phyloP scores from a whole-genome alignment of 2,329 filamentous ascomycete species.

The Tolypocladium ophioglossoides region DNA sequence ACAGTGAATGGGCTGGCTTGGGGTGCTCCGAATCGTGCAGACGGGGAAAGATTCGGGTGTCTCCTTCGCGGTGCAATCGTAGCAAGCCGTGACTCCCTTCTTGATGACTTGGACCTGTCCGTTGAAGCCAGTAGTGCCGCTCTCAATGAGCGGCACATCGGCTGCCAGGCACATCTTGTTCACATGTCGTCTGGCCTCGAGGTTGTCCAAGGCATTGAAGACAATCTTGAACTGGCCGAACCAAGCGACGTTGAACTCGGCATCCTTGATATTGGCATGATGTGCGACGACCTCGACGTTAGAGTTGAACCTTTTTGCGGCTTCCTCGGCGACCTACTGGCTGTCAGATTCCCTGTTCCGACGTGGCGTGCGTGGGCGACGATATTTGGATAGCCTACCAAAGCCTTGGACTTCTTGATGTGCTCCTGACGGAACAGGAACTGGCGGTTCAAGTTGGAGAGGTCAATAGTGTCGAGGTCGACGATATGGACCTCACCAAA shows the following conservation, averaged over 20 bases:
- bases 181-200: slow-evolving; percentile 87
- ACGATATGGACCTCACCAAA: slow-evolving; percentile 92
- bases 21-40: slow-evolving; percentile 93
- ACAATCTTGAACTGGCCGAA: slow-evolving; percentile 75
- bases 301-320: slow-evolving; percentile 82
- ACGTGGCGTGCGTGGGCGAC: not conserved
- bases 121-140: slow-evolving; percentile 94
- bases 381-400: slow-evolving; percentile 45
- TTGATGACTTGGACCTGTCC: slow-evolving; percentile 96
- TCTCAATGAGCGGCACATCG: slow-evolving; percentile 84
- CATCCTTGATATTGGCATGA: slow-evolving; percentile 91
- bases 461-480: slow-evolving; percentile 95
- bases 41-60: slow-evolving; percentile 89
- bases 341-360: slow-evolving; percentile 7
- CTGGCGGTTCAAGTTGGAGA: slow-evolving; percentile 95
- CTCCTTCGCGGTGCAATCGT: slow-evolving; percentile 87
- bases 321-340: slow-evolving; percentile 76
- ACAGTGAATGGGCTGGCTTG: slow-evolving; percentile 93
- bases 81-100: slow-evolving; percentile 85
- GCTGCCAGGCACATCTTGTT: slow-evolving; percentile 96
- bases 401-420: slow-evolving; percentile 92
- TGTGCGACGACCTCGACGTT: slow-evolving; percentile 77
- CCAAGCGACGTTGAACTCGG: slow-evolving; percentile 78
- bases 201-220: slow-evolving; percentile 94
- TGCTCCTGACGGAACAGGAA: slow-evolving; percentile 95